Conservation (phyloP, 1,284 basidiomycete species). For the Trametes hirsuta region DNA sequence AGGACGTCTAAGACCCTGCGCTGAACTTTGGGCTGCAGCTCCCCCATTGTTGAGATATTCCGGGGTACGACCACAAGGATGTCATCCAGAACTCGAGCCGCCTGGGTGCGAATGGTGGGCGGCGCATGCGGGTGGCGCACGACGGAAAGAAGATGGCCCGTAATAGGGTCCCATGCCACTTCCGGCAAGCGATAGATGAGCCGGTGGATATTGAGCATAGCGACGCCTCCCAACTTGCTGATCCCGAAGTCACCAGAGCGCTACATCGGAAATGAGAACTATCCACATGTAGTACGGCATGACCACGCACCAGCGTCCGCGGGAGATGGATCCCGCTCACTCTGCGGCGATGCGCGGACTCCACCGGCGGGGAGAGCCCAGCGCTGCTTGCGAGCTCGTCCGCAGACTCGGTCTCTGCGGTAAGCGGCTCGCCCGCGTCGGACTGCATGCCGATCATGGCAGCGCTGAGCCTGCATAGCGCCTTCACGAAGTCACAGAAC, state of each 20-base stretch:
- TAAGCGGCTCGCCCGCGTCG: slow-evolving; percentile 37
- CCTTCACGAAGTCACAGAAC: slow-evolving; percentile 81
- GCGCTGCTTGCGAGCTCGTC: slow-evolving; percentile 44
- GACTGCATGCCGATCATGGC: slow-evolving; percentile 90
- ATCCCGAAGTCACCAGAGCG: slow-evolving; percentile 86
- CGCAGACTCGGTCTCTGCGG: slow-evolving; percentile 40
- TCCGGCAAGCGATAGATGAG: slow-evolving; percentile 80
- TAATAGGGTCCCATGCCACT: slow-evolving; percentile 86
- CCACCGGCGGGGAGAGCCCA: slow-evolving; percentile 44
- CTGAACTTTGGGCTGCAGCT: slow-evolving; percentile 75
- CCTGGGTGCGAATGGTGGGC: slow-evolving; percentile 84
- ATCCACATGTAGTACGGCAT: not conserved
- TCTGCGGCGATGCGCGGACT: slow-evolving; percentile 63
- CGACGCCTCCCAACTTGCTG: slow-evolving; percentile 79
- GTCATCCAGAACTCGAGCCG: slow-evolving; percentile 84
- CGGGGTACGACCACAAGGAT: slow-evolving; percentile 75
- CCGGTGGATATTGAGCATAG: slow-evolving; percentile 82
- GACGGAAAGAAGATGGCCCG: slow-evolving; percentile 77
- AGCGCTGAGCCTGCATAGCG: slow-evolving; percentile 83
- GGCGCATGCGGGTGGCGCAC: slow-evolving; percentile 71
- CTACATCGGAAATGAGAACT: slow-evolving; percentile 38
- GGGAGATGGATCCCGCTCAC: slow-evolving; percentile 86
- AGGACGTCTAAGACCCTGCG: slow-evolving; percentile 83
- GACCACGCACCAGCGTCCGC: slow-evolving; percentile 63
- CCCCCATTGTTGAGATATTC: slow-evolving; percentile 62